A percentile compares a stretch with the other conserved stretches of the same genome.
Conservation (phyloP, 2,329 filamentous ascomycete genomes). For the Aaosphaeria pasadenensis region DNA sequence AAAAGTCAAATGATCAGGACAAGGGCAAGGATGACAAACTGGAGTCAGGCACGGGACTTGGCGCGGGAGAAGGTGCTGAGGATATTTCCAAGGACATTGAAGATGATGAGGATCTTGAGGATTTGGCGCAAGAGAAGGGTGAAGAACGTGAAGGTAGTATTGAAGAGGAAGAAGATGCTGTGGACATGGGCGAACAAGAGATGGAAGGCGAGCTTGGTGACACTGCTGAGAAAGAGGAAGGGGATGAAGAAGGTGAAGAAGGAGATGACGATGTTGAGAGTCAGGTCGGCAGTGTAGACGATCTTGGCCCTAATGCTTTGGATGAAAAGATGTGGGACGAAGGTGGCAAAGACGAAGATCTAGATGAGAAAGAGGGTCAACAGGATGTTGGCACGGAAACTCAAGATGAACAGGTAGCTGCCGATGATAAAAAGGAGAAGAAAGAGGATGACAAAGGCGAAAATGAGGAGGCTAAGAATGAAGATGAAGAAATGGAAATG, state of each 20-base stretch:
- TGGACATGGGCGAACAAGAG: slow-evolving; percentile 91
- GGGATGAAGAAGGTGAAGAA: slow-evolving; percentile 53
- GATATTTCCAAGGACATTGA: slow-evolving; percentile 97
- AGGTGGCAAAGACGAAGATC: slow-evolving; percentile 70
- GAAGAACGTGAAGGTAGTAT: slow-evolving; percentile 60
- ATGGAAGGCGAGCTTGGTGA: slow-evolving; percentile 82
- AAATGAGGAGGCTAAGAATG: slow-evolving; percentile 49
- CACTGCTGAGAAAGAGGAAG: slow-evolving; percentile 50
- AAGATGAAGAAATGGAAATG: slow-evolving; percentile 54
- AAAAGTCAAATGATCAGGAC: slow-evolving; percentile 66
- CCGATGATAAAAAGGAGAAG: slow-evolving; percentile 47
- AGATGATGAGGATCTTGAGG: slow-evolving; percentile 87
- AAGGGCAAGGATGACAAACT: slow-evolving; percentile 72
- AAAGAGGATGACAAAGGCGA: slow-evolving; percentile 48
- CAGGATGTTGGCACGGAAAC: slow-evolving; percentile 50
- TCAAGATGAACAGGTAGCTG: slow-evolving; percentile 44
- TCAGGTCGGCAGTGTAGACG: slow-evolving; percentile 86
- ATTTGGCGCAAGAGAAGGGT: slow-evolving; percentile 82
- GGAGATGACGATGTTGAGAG: slow-evolving; percentile 70
- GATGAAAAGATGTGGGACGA: slow-evolving; percentile 99
- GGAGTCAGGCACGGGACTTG: slow-evolving; percentile 88
- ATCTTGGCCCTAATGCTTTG: slow-evolving; percentile 82
- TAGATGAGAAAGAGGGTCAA: slow-evolving; percentile 77
- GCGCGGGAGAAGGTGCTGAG: slow-evolving; percentile 90
- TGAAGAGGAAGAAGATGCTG: slow-evolving; percentile 77